Conservation (phyloP, 106 monocot species). For the Gastrodia elata region DNA sequence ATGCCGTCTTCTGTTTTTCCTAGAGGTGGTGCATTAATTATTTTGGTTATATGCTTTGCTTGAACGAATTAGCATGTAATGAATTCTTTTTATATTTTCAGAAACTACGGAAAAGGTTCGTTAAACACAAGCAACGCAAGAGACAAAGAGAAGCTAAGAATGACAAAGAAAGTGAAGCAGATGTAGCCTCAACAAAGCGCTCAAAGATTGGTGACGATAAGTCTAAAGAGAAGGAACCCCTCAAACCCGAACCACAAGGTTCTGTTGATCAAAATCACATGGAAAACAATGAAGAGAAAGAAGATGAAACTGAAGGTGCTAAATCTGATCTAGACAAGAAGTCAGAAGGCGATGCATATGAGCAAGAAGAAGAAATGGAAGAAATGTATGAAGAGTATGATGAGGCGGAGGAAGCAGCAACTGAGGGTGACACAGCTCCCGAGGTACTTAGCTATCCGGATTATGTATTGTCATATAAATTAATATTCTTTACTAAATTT, state of each 20-base stretch:
- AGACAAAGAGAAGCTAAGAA: conserved; percentile 50
- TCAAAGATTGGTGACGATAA: conserved; percentile 26
- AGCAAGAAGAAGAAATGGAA: conserved; percentile 71
- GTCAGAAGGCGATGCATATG: conserved; percentile 19
- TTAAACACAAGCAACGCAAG: conserved; percentile 57
- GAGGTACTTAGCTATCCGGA: conserved; percentile 11
- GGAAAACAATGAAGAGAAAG: conserved; percentile 12
- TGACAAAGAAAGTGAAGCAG: conserved; percentile 30
- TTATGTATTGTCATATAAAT: neutral
- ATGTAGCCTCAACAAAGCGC: conserved; percentile 30
- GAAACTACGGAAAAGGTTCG: conserved; percentile 56
- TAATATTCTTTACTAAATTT: neutral
- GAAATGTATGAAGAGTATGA: conserved; percentile 43
- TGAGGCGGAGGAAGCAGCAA: conserved; percentile 31
- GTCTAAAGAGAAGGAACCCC: conserved; percentile 13
- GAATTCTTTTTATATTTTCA: conserved; percentile 10
- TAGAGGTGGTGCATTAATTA: conserved; percentile 66
- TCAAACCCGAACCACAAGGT: conserved; percentile 11
- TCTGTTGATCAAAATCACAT: conserved; percentile 4
- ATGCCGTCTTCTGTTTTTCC: conserved; percentile 64
- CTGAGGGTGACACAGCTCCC: conserved; percentile 11
- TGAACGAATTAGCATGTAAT: neutral
- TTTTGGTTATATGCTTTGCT: neutral
- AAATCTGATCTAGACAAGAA: conserved; percentile 19
- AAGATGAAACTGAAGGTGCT: conserved; percentile 12